These are phyloP conservation scores for Magnolia sinica DNA, from an alignment of 164 flowering plant species.

Conservation along the genomic window DNA sequence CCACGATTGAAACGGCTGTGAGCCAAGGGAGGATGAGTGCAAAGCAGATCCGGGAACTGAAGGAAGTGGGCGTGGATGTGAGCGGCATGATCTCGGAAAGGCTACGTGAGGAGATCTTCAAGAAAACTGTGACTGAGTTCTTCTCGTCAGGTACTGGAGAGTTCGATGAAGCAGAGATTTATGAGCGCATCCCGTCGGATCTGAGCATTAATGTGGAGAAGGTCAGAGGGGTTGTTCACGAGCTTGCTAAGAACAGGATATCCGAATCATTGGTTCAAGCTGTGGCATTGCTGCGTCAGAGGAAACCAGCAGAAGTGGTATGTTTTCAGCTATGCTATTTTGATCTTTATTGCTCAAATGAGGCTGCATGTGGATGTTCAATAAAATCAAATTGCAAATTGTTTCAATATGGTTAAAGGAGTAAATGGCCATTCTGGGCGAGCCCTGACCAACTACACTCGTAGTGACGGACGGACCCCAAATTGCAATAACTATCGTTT, in stretches of 20 bases:
- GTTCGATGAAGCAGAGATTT: constrained; percentile 83
- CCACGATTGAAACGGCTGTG: constrained; percentile 78
- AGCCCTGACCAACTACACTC: no score
- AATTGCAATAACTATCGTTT: no score
- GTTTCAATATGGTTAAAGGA: neutral
- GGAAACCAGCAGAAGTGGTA: constrained; percentile 78
- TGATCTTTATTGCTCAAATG: neutral
- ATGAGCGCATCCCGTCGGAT: constrained; percentile 70
- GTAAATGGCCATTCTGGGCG: no score
- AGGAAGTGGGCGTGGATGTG: constrained; percentile 64
- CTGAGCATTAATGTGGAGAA: constrained; percentile 67
- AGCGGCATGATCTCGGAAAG: constrained; percentile 67
- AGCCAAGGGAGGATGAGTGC: constrained; percentile 68
- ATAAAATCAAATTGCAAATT: neutral
- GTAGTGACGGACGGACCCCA: no score
- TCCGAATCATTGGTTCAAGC: constrained; percentile 83
- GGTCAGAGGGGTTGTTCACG: constrained; percentile 68
- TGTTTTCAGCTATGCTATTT: constrained; percentile 6
- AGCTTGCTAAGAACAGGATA: constrained; percentile 66
- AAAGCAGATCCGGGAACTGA: constrained; percentile 81
- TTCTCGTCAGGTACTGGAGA: constrained; percentile 98
- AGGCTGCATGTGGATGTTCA: neutral
- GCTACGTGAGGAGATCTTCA: constrained; percentile 70
- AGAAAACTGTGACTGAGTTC: constrained; percentile 79
- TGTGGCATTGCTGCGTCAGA: constrained; percentile 73